These are phyloP conservation scores for Candida tetrigidarum DNA, from an alignment of 1,139 yeast species.

Conservation along the genomic window DNA sequence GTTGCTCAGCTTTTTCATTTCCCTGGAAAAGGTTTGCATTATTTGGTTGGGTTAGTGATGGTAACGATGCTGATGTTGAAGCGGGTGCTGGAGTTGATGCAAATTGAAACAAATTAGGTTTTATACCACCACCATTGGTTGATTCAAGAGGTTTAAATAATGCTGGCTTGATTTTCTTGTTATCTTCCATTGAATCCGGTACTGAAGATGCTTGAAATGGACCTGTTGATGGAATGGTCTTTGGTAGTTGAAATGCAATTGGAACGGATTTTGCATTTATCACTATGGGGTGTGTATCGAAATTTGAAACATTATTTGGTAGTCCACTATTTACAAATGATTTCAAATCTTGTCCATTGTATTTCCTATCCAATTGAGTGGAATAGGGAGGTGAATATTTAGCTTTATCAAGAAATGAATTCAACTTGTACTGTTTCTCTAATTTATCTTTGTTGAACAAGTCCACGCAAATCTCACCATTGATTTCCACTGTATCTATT, in stretches of 20 bases:
- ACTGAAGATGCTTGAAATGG: not conserved
- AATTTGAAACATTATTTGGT: constrained; percentile 24
- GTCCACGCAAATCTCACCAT: constrained; percentile 48
- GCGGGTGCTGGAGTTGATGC: not conserved
- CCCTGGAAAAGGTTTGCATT: not conserved
- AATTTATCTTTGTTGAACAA: constrained; percentile 55
- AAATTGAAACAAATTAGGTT: constrained; percentile 2
- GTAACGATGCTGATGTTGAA: no score
- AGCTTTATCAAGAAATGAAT: constrained; percentile 48
- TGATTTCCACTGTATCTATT: constrained; percentile 48
- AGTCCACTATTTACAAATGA: constrained; percentile 44
- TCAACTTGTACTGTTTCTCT: constrained; percentile 46
- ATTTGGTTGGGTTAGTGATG: no score
- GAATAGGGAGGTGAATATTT: constrained; percentile 64
- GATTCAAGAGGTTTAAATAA: constrained; percentile 3
- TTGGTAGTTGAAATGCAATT: not conserved
- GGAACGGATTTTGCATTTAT: not conserved
- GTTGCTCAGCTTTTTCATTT: not conserved
- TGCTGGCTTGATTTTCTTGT: not conserved
- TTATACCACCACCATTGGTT: not conserved
- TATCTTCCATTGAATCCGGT: not conserved
- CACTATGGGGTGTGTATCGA: constrained; percentile 4
- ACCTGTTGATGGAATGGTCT: not conserved
- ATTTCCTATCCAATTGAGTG: constrained; percentile 51
- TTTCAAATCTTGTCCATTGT: constrained; percentile 35